A percentile compares a stretch with the other conserved stretches of the same genome.
phyloP scores from a whole-genome alignment of 805 yeast genomes.

The Kazachstania psychrophila region DNA sequence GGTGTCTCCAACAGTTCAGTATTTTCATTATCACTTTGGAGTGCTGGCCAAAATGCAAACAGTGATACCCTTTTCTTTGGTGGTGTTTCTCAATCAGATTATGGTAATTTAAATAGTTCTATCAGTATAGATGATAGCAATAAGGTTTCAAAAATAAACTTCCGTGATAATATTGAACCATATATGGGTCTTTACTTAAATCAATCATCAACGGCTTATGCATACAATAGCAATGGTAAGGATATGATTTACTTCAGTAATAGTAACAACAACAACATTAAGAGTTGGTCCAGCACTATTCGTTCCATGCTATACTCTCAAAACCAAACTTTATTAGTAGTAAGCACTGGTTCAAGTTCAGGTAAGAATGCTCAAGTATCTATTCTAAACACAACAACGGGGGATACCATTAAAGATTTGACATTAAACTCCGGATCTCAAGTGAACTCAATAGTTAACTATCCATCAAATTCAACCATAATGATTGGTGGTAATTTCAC shows the following conservation, averaged over 20 bases:
- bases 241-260: slow-evolving; percentile 6
- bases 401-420: slow-evolving; percentile 35
- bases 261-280: not conserved
- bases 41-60: slow-evolving; percentile 21
- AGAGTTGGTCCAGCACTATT: slow-evolving; percentile 16
- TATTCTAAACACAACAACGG: slow-evolving; percentile 33
- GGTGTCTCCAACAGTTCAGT: slow-evolving; percentile 17
- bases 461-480: slow-evolving; percentile 32
- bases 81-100: slow-evolving; percentile 14
- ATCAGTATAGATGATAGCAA: slow-evolving; percentile 9
- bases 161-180: slow-evolving; percentile 5
- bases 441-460: slow-evolving; percentile 36
- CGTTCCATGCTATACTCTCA: slow-evolving; percentile 21
- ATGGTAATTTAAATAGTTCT: slow-evolving; percentile 15
- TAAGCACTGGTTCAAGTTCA: slow-evolving; percentile 12
- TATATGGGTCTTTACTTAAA: slow-evolving; percentile 38
- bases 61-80: slow-evolving; percentile 32
- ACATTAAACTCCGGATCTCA: slow-evolving; percentile 31
- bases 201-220: slow-evolving; percentile 42
- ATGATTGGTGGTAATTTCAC: slow-evolving; percentile 66
- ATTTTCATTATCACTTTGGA: slow-evolving; percentile 17
- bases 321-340: slow-evolving; percentile 17
- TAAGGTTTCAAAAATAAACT: not conserved
- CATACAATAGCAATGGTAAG: slow-evolving; percentile 37
- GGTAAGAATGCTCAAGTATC: slow-evolving; percentile 7